Percentiles rank a stretch among this genome's conserved stretches.
phyloP scores from a whole-genome alignment of 2,329 filamentous ascomycete species.

The Colletotrichum scovillei region DNA sequence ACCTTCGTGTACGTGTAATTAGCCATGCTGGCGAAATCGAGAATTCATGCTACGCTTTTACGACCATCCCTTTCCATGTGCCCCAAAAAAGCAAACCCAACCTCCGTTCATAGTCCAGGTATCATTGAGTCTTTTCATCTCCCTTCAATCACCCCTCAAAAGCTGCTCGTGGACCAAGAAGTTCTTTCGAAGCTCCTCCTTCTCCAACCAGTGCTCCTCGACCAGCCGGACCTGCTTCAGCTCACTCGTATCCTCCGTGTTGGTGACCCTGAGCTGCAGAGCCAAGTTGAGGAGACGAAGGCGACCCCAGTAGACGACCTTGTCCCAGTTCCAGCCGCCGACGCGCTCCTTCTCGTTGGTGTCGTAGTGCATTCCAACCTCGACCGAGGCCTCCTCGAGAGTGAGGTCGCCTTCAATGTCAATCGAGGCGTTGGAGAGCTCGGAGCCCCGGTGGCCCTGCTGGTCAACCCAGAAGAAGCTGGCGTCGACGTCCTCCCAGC shows the following conservation, averaged over 20 bases:
- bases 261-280: not conserved
- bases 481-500: not conserved
- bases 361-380: slow-evolving; percentile 17
- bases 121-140: not conserved
- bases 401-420: slow-evolving; percentile 8
- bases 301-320: slow-evolving; percentile 24
- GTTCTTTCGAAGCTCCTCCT: not conserved
- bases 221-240: slow-evolving; percentile 11
- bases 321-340: slow-evolving; percentile 18
- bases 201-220: slow-evolving; percentile 7
- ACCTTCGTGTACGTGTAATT: not conserved
- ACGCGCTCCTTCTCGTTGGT: slow-evolving; percentile 20
- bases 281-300: slow-evolving; percentile 4
- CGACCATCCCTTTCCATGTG: not conserved
- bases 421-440: slow-evolving; percentile 1
- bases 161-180: not conserved
- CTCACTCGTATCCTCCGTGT: slow-evolving; percentile 2
- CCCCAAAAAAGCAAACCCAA: not conserved
- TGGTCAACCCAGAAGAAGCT: slow-evolving; percentile 28
- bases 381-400: not conserved
- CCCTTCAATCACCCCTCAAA: not conserved
- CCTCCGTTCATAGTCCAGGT: not conserved
- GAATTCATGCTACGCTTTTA: not conserved
- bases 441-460: slow-evolving; percentile 5
- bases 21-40: not conserved